These are phyloP conservation scores for Rhizopus delemar DNA, from an alignment of 371 early-diverging fungal genomes.

Conservation along the genomic window DNA sequence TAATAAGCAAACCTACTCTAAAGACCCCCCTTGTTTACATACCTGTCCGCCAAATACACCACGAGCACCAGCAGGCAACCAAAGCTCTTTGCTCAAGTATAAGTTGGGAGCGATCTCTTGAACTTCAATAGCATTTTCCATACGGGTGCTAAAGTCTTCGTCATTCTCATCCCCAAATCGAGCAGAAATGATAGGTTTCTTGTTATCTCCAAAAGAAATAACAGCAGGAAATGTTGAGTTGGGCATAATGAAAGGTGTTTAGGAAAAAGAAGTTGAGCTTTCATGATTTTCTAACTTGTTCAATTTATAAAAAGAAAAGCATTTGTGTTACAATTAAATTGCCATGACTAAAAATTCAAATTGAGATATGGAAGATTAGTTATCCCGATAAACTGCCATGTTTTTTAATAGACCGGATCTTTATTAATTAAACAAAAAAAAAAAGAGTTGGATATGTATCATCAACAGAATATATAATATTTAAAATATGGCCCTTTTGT, in stretches of 20 bases:
- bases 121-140: conserved; percentile 51
- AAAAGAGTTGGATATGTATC: too few species aligned
- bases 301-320: neutral
- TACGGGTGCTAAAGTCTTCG: conserved; percentile 29
- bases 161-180: conserved; percentile 24
- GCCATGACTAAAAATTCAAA: neutral
- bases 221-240: conserved; percentile 34
- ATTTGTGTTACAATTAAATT: conserved; percentile 1
- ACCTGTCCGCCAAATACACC: conserved; percentile 82
- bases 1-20: too few species aligned
- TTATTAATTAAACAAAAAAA: too few species aligned
- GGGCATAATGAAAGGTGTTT: conserved; percentile 19
- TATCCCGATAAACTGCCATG: neutral
- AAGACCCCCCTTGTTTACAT: neutral
- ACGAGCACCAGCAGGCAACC: conserved; percentile 80
- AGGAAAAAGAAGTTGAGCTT: neutral
- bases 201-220: conserved; percentile 29
- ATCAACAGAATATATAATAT: too few species aligned
- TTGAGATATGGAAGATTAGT: neutral
- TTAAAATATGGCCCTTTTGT: too few species aligned
- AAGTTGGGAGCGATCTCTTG: conserved; percentile 72
- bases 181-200: conserved; percentile 23
- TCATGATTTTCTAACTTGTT: neutral
- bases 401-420: too few species aligned
- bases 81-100: conserved; percentile 76